Evolutionary conservation across 1,284 basidiomycete genomes (phyloP).

Genomic region (Polyporus tsugae): DNA sequence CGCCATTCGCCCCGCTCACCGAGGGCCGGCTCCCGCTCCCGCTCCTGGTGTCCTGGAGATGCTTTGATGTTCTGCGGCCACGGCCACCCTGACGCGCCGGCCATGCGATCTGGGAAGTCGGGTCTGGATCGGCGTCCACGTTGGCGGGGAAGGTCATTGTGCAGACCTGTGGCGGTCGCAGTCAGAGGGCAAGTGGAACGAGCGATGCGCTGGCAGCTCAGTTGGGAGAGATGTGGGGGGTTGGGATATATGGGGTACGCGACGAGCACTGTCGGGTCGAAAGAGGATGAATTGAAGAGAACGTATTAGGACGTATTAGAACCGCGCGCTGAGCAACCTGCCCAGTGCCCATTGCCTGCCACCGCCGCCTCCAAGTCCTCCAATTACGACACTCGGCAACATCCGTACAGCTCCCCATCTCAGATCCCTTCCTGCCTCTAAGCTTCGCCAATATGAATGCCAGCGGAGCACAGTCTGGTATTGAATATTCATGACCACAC

Average conservation of each 20-base stretch:
- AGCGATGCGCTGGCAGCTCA: conserved; percentile 10
- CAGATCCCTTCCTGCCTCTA: conserved; percentile 2
- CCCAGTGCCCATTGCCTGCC: neutral
- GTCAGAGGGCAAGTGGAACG: conserved; percentile 5
- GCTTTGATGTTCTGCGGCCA: conserved; percentile 26
- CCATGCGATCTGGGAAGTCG: conserved; percentile 80
- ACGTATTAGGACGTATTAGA: conserved; percentile 14
- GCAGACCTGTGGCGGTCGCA: conserved; percentile 11
- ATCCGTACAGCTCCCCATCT: neutral
- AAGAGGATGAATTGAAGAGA: conserved; percentile 7
- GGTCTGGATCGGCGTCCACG: conserved; percentile 69
- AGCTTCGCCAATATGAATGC: neutral
- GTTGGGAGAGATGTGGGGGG: neutral
- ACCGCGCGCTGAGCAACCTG: conserved; percentile 12
- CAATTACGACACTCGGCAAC: conserved; percentile 15
- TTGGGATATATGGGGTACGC: conserved; percentile 7
- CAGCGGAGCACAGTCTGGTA: neutral
- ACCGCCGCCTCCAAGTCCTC: neutral
- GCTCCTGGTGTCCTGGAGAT: conserved; percentile 19
- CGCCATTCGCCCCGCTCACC: conserved; percentile 21
- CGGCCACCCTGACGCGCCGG: conserved; percentile 55
- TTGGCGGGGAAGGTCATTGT: conserved; percentile 61
- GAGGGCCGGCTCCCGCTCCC: conserved; percentile 20
- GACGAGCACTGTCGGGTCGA: neutral
- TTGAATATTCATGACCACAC: neutral